phyloP scores from a whole-genome alignment of 1,139 yeast genomes.

The Casaregolazyma suthepensis region DNA sequence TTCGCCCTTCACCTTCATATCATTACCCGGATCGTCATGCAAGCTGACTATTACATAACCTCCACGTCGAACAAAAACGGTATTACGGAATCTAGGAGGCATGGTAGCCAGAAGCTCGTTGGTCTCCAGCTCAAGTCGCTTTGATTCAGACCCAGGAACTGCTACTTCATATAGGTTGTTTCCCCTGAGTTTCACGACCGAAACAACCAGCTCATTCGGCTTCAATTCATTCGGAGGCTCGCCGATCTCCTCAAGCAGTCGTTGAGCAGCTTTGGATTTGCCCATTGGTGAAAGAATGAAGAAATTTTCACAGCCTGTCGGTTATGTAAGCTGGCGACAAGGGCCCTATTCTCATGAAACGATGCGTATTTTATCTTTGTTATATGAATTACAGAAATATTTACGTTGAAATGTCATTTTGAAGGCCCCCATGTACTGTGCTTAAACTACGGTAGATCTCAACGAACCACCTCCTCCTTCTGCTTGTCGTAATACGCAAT shows the following conservation, averaged over 20 bases:
- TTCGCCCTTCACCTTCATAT: slow-evolving; percentile 30
- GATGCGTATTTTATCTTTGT: background rate
- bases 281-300: slow-evolving; percentile 16
- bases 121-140: background rate
- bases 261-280: slow-evolving; percentile 22
- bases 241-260: slow-evolving; percentile 24
- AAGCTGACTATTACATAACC: slow-evolving; percentile 32
- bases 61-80: slow-evolving; percentile 35
- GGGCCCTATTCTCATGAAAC: background rate
- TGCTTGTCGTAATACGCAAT: slow-evolving; percentile 57
- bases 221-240: slow-evolving; percentile 29
- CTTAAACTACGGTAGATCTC: background rate
- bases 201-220: slow-evolving; percentile 28
- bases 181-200: slow-evolving; percentile 30
- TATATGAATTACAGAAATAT: background rate
- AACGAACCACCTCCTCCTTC: slow-evolving; percentile 16
- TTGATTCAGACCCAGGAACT: slow-evolving; percentile 19
- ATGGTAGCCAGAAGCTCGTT: slow-evolving; percentile 26
- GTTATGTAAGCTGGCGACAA: background rate
- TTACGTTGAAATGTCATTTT: background rate
- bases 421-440: background rate
- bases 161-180: slow-evolving; percentile 30
- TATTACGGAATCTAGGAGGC: slow-evolving; percentile 35
- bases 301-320: background rate
- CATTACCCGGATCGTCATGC: slow-evolving; percentile 17